Evolutionary conservation across 2,329 filamentous ascomycete species (phyloP), one percentile per base, ranked within the genome.

Genomic region (Calonectria honghensis): DNA sequence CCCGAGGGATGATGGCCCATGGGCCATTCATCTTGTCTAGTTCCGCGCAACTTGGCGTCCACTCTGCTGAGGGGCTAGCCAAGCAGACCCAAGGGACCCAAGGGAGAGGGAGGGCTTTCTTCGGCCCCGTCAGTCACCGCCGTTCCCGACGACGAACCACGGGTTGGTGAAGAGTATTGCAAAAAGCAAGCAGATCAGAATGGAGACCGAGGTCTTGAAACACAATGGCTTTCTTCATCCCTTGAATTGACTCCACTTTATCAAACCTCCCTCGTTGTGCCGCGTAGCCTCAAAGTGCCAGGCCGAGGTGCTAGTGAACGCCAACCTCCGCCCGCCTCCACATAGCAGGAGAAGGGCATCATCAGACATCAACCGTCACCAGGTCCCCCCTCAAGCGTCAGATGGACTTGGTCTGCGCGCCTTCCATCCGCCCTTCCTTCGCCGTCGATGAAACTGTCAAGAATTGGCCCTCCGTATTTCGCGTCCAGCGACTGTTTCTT

Each of bases 31-130:
- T 63, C 39, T 63, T 14, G 32, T 27, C 57, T 63, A 61, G 57
- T 63, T 41, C 57, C 57, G 57, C 57, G 39, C 57, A 63, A 37
- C 57, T 29, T 41, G 57, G 35, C 57, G 57, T 63, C 57, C 35
- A 63, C n/a, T 7, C 27, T 9, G 24, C 11, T 16, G 20, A 24
- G 39, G 57, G 10, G 37, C 16, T 2, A 10, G 6, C 18, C 18
- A n/a, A 45, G 41, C 41, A 45, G 41, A 45, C 41, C 41, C 18
- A 45, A 45, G 18, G 41, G 32, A 35, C 41, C 41, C 18, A 45
- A 45, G 18, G 41, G 32, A 35, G 32, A 35, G 32, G 41, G 16
- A 9, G 6, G 41, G 16, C 6, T 3, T 45, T n/a, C 14, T 16
- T 32, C 31, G 54, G 20, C 54, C 11, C 32, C 20, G 13, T 24